Base-by-base conservation (phyloP, 1,139 yeast species). In the Yamadazyma trypodendri region DNA sequence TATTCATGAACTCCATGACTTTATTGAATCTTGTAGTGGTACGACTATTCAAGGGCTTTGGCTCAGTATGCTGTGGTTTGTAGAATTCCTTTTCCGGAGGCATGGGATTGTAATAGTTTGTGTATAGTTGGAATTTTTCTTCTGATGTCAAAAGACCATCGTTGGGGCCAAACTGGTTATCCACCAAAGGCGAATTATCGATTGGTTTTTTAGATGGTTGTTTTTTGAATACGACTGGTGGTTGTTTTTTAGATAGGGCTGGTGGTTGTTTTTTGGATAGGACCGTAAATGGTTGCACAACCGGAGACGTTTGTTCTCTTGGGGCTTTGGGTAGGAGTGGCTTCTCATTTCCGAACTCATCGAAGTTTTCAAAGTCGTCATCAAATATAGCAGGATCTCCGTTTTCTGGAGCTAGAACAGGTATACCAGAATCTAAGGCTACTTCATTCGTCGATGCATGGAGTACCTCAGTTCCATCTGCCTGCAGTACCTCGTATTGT, bases 101-200 rank as follows among this genome's bases (percentile, higher is more conserved):
- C 15, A 24, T 14, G 8, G 48, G 46, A 24, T 37, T 39, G 31
- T 40, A 44, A 35, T 44, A 44, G 30, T 42, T 37, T n/a, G 71
- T 61, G 45, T 65, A 66, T 3, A 69, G 55, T 27, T 67, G 68
- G 35, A 54, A 45, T 35, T 48, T 50, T 25, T 68, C 55, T 3
- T 54, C 56, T 11, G 59, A 52, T 9, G 49, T 53, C 16, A 69
- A 50, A 11, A 64, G 44, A 0, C 72, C 75, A 10, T 58, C 65
- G 5, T 37, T 31, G 1, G 45, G 40, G 2, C 39, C 42, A 35
- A 56, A 54, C 3, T 34, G 33, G 24, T 39, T 40, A 23, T 36
- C 9, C 3, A 28, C 48, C 7, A 43, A 23, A 8, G 21, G 21
- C n/a, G n/a, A n/a, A n/a, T n/a, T n/a, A n/a, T n/a, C n/a, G n/a